Evolutionary conservation across 768 basidiomycete genomes (phyloP).

Genomic region (Tulasnella sp.): DNA sequence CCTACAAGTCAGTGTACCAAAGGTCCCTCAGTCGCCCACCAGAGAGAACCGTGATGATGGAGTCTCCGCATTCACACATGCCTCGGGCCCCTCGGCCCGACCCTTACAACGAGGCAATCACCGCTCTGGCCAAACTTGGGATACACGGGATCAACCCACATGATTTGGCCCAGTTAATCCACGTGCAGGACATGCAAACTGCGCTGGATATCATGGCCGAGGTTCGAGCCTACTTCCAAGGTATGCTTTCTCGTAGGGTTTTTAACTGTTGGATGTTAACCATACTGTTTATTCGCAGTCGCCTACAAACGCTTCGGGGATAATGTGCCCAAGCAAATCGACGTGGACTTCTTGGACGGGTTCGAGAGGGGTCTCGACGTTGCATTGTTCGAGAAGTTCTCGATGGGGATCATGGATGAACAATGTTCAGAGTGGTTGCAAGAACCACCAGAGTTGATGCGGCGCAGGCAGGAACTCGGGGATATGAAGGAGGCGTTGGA

Average conservation of each 20-base stretch:
- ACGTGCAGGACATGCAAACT: not conserved
- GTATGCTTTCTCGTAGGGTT: not conserved
- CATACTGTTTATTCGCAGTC: conserved; percentile 28
- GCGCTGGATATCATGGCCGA: conserved; percentile 15
- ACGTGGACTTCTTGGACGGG: conserved; percentile 43
- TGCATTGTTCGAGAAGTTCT: conserved; percentile 40
- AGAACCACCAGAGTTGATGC: conserved; percentile 31
- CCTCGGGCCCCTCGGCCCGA: not conserved
- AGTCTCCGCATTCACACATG: not conserved
- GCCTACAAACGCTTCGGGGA: conserved; percentile 50
- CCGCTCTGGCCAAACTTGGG: not conserved
- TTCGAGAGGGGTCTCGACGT: conserved; percentile 35
- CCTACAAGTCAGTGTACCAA: not conserved
- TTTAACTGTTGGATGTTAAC: not conserved
- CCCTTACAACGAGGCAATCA: not conserved
- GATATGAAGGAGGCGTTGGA: no score
- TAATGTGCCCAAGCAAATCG: conserved; percentile 44
- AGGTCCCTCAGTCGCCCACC: not conserved
- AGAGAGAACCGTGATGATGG: not conserved
- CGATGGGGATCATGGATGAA: conserved; percentile 33
- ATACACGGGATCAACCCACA: not conserved
- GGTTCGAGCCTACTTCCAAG: conserved; percentile 11
- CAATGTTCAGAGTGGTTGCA: conserved; percentile 42
- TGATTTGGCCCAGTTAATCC: conserved; percentile 8
- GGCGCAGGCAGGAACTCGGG: no score